Evolutionary conservation across 202 grass and related monocot species (phyloP).

Genomic region (Panicum hallii): DNA sequence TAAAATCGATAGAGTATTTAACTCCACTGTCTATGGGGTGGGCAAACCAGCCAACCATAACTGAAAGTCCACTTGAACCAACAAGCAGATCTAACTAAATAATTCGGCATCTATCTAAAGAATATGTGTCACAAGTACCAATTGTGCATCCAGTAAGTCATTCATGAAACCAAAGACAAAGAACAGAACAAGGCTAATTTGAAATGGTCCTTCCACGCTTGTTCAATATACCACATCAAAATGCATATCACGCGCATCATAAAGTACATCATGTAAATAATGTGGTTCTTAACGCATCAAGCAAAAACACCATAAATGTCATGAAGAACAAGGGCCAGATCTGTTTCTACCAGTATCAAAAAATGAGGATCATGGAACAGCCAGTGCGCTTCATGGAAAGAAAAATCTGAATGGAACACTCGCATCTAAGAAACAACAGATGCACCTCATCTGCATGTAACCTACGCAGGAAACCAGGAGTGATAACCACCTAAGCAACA

Average conservation of each 20-base stretch:
- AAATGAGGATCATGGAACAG: neutral
- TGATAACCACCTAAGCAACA: conserved; percentile 7
- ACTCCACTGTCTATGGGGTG: neutral
- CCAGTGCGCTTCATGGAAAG: neutral
- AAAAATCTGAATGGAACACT: neutral
- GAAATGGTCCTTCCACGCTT: neutral
- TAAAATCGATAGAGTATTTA: neutral
- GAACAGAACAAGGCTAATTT: neutral
- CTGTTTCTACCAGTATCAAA: neutral
- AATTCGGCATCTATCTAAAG: neutral
- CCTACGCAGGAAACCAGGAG: neutral
- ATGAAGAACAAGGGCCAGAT: neutral
- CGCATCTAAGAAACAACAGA: neutral
- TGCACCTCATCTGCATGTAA: neutral
- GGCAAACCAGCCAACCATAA: neutral
- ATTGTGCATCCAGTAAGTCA: neutral
- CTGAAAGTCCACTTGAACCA: neutral
- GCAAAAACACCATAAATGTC: neutral
- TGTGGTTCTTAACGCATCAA: conserved; percentile 4
- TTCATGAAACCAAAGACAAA: neutral
- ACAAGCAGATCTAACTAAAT: conserved; percentile 20
- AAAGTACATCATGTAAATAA: neutral
- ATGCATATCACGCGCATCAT: neutral
- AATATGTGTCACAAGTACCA: neutral
- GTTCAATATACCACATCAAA: conserved; percentile 4